Evolutionary conservation across 2,329 filamentous ascomycete species (phyloP).

Genomic region (Colletotrichum abscissum): DNA sequence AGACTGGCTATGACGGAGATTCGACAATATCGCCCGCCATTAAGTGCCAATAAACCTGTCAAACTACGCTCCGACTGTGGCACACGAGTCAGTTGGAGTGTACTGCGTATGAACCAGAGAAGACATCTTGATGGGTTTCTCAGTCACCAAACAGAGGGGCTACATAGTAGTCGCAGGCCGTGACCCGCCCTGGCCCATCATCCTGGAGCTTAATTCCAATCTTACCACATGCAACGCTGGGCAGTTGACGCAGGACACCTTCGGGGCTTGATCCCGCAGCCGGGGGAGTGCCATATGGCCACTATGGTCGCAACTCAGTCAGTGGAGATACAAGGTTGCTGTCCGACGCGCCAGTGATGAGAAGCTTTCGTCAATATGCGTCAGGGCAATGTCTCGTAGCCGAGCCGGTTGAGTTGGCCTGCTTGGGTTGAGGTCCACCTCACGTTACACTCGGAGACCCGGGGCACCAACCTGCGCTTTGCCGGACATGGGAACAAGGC

Average conservation of each 20-base stretch:
- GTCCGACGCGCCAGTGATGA: constrained; percentile 27
- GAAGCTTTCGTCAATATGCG: constrained; percentile 31
- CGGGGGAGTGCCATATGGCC: background rate
- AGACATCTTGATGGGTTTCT: constrained; percentile 7
- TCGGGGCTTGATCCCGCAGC: constrained; percentile 8
- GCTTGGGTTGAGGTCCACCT: constrained; percentile 28
- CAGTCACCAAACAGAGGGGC: background rate
- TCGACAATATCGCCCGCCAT: constrained; percentile 10
- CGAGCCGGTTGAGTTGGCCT: constrained; percentile 19
- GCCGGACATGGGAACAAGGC: constrained; percentile 21
- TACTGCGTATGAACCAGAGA: constrained; percentile 14
- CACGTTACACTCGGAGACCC: constrained; percentile 33
- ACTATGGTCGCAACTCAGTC: constrained; percentile 2
- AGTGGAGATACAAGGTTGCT: constrained; percentile 21
- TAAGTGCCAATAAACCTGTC: constrained; percentile 25
- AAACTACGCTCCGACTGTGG: constrained; percentile 12
- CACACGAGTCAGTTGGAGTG: constrained; percentile 23
- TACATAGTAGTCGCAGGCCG: background rate
- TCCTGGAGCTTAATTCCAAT: constrained; percentile 26
- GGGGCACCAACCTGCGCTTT: constrained; percentile 18
- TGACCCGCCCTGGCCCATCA: constrained; percentile 6
- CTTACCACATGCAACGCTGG: constrained; percentile 3
- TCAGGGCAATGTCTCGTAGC: constrained; percentile 6
- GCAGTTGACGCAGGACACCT: background rate
- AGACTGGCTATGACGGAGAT: constrained; percentile 14